Evolutionary conservation across 2,329 filamentous ascomycete species (phyloP).

Genomic region (Sporothrix sp.): DNA sequence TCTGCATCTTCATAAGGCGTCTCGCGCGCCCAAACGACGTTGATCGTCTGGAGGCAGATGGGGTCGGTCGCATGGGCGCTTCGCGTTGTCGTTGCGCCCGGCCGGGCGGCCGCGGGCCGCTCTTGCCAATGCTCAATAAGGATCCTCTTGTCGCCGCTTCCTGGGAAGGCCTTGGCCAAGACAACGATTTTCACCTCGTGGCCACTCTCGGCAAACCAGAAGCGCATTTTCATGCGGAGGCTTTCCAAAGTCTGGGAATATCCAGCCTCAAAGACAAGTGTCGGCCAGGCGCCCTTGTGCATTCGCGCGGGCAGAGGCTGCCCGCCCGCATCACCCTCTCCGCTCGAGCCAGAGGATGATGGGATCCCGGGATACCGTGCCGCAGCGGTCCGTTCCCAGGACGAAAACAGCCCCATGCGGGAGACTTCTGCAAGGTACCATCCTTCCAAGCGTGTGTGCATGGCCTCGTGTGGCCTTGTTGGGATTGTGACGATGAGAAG

Average conservation of each 20-base stretch:
- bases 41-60: not conserved
- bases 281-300: not conserved
- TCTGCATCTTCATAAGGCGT: not conserved
- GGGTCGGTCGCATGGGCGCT: not conserved
- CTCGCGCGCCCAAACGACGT: not conserved
- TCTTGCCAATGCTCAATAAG: slow-evolving; percentile 5
- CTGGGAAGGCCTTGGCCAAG: slow-evolving; percentile 6
- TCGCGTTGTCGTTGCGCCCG: not conserved
- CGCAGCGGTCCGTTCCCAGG: not conserved
- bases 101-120: not conserved
- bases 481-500: not conserved
- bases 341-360: not conserved
- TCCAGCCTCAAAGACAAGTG: slow-evolving; percentile 2
- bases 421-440: not conserved
- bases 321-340: slow-evolving; percentile 3
- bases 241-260: not conserved
- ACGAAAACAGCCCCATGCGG: not conserved
- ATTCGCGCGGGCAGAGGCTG: not conserved
- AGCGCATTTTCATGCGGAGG: slow-evolving; percentile 4
- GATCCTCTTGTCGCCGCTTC: slow-evolving; percentile 3
- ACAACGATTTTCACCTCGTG: slow-evolving; percentile 6
- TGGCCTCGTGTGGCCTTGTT: not conserved
- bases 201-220: not conserved
- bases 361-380: not conserved
- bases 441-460: not conserved